Conservation (phyloP, 2,329 filamentous ascomycete genomes). For the Trichoderma pleuroti region DNA sequence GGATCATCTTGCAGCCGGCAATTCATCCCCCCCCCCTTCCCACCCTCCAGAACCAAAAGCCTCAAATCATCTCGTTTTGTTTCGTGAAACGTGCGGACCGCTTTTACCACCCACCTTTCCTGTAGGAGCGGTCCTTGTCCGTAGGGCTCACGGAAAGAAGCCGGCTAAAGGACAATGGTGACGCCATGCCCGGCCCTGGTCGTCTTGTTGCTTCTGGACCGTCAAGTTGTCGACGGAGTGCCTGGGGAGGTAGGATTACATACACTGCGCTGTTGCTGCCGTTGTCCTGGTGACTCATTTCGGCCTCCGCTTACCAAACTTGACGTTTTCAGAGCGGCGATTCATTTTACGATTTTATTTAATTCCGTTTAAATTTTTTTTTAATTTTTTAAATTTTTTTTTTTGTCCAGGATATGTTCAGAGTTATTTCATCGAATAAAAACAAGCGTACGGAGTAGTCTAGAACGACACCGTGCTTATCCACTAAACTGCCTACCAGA, state of each 20-base stretch:
- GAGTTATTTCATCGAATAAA: background rate
- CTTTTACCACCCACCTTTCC: background rate
- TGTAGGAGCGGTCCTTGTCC: background rate
- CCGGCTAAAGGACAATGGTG: background rate
- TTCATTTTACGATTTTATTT: background rate
- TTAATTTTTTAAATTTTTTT: too few relatives aligned
- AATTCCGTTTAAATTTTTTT: too few relatives aligned
- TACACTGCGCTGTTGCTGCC: background rate
- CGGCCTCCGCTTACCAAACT: background rate
- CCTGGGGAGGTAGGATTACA: background rate
- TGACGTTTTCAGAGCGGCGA: background rate
- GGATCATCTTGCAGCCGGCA: conserved; percentile 13
- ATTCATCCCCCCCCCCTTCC: background rate
- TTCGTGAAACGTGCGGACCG: background rate
- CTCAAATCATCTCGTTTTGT: background rate
- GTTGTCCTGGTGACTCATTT: background rate
- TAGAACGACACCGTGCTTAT: background rate
- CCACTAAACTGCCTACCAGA: background rate
- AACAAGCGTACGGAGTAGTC: background rate
- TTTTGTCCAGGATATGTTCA: background rate
- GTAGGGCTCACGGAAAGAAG: background rate
- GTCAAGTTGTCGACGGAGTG: too few relatives aligned
- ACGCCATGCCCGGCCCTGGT: background rate
- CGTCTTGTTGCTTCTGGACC: background rate
- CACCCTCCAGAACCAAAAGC: background rate